phyloP scores from a whole-genome alignment of 2,329 filamentous ascomycete species.

The Diaporthe sp. region DNA sequence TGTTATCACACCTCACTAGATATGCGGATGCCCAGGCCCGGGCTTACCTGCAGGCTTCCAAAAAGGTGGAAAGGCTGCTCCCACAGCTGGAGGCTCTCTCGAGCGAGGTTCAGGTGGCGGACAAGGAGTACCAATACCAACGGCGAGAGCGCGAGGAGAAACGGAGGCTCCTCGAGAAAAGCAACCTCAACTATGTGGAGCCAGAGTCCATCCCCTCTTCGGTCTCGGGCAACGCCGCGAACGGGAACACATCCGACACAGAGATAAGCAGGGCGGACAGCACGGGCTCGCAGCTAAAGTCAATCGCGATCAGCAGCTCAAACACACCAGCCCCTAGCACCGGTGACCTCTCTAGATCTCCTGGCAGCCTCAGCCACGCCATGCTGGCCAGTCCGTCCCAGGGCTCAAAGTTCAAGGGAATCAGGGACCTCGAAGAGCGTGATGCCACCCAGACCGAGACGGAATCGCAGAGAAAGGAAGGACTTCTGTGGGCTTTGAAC shows the following conservation, averaged over 20 bases:
- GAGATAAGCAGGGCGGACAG: slow-evolving; percentile 82
- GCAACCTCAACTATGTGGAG: slow-evolving; percentile 80
- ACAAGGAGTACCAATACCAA: slow-evolving; percentile 97
- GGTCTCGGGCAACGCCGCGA: slow-evolving; percentile 49
- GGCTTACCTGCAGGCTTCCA: slow-evolving; percentile 84
- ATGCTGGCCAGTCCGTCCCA: slow-evolving; percentile 65
- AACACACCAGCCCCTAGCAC: slow-evolving; percentile 49
- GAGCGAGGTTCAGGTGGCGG: slow-evolving; percentile 89
- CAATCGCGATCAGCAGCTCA: slow-evolving; percentile 62
- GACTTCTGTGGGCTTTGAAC: slow-evolving; percentile 93
- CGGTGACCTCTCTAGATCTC: slow-evolving; percentile 68
- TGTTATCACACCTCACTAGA: slow-evolving; percentile 92
- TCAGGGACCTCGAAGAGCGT: slow-evolving; percentile 91
- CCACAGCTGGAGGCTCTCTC: slow-evolving; percentile 92
- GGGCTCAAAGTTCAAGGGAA: slow-evolving; percentile 83
- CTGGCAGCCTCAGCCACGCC: slow-evolving; percentile 65
- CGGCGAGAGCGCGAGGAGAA: slow-evolving; percentile 97
- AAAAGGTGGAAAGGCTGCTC: slow-evolving; percentile 87
- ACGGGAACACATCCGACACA: slow-evolving; percentile 71
- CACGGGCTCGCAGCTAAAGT: slow-evolving; percentile 76
- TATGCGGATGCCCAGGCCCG: slow-evolving; percentile 93
- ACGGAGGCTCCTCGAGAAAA: slow-evolving; percentile 89
- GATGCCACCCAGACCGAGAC: slow-evolving; percentile 68
- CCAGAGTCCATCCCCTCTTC: slow-evolving; percentile 67
- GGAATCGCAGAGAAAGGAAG: slow-evolving; percentile 85